Evolutionary conservation across 2,329 filamentous ascomycete genomes (phyloP).

Genomic region (Trichocomaceae sp.): DNA sequence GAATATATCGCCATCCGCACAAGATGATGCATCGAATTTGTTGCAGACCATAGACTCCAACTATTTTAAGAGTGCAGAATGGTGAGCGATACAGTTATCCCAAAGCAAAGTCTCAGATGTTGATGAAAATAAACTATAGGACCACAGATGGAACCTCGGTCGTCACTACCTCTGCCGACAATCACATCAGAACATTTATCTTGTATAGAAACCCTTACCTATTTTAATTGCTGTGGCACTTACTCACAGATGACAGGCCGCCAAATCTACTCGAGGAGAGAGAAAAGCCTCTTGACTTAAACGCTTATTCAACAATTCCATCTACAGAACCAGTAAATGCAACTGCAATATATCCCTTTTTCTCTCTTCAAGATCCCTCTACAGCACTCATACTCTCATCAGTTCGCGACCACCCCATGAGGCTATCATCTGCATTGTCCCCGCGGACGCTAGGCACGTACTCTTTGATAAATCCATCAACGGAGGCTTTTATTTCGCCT

Average conservation of each 20-base stretch:
- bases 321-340: constrained; percentile 48
- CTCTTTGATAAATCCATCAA: constrained; percentile 48
- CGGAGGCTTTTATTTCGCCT: constrained; percentile 51
- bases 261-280: constrained; percentile 41
- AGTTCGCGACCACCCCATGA: constrained; percentile 50
- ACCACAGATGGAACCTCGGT: constrained; percentile 53
- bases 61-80: constrained; percentile 43
- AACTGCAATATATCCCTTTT: constrained; percentile 50
- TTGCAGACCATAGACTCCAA: constrained; percentile 19
- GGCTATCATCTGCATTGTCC: constrained; percentile 49
- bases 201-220: constrained; percentile 34
- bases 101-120: not conserved
- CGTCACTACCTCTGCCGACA: constrained; percentile 48
- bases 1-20: not conserved
- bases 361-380: constrained; percentile 44
- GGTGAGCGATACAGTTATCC: constrained; percentile 24
- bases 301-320: constrained; percentile 41
- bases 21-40: not conserved
- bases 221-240: not conserved
- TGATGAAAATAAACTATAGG: constrained; percentile 24
- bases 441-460: constrained; percentile 47
- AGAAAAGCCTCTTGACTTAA: constrained; percentile 31
- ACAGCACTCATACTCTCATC: constrained; percentile 48
- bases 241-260: constrained; percentile 29
- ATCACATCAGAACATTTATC: constrained; percentile 48